Conservation (phyloP, 805 yeast genomes). For the Grigorovia yakushimaensis region DNA sequence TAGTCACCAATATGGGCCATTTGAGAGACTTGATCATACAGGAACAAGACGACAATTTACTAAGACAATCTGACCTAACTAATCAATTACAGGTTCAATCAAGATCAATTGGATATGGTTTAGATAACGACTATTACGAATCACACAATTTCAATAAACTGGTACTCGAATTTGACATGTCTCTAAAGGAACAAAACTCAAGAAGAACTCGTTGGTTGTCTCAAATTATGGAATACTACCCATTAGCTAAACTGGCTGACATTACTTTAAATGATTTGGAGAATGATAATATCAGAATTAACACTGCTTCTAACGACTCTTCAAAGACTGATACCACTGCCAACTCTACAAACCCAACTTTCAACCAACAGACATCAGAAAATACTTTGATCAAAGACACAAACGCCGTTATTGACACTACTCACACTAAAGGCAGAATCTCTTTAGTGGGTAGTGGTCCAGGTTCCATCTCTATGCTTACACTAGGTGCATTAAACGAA, state of each 20-base stretch:
- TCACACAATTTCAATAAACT: constrained; percentile 49
- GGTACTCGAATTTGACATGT: constrained; percentile 49
- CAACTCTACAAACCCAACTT: neutral
- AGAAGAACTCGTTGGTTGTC: constrained; percentile 76
- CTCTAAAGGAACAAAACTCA: constrained; percentile 39
- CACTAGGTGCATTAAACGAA: constrained; percentile 75
- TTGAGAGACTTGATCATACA: constrained; percentile 47
- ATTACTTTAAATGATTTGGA: constrained; percentile 39
- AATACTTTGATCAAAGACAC: neutral
- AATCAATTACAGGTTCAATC: neutral
- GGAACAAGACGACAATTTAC: constrained; percentile 32
- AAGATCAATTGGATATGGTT: constrained; percentile 28
- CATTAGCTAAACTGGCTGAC: constrained; percentile 52
- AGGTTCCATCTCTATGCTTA: constrained; percentile 72
- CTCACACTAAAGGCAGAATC: constrained; percentile 40
- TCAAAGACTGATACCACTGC: neutral
- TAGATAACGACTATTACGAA: constrained; percentile 64
- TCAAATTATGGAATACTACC: constrained; percentile 86
- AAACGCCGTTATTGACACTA: neutral
- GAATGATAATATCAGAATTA: neutral
- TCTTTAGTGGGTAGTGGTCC: constrained; percentile 94
- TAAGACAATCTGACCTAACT: neutral
- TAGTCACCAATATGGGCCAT: constrained; percentile 60
- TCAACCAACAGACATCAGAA: no score
- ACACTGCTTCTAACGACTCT: neutral